Base-by-base conservation (phyloP, 768 basidiomycete genomes). In the Rhodotorula toruloides region DNA sequence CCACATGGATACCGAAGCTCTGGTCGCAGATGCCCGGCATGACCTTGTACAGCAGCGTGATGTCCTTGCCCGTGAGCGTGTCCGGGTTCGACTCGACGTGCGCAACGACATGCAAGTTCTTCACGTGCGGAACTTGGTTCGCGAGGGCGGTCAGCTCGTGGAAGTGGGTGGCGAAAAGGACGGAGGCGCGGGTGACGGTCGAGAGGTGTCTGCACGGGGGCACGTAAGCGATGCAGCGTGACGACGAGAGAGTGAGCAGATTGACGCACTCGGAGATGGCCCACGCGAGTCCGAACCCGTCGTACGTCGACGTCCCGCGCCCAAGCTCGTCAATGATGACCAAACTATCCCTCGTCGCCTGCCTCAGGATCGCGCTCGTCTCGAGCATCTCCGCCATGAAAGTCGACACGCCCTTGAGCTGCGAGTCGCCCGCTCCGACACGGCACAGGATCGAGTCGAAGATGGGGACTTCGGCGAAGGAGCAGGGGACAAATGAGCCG, bases 381-480 rank as follows among this genome's bases (percentile, higher is more conserved):
- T 99, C 96, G 36, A 99, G 82, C 96, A 98, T 98, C 78, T 99
- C 96, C 3, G 92, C 93, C 94, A 98, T 98, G 77, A 99, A 99
- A 0, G 94, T 99, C 32, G 91, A 94, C 0, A 99, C 91, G 17
- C 96, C 96, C 77, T 96, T 98, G 50, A 98, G 79, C 76, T 98
- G 94, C 76, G 90, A 93, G 76, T 99, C 96, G 1, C 96, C 96
- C 0, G 96, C 96, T 14, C 96, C 96, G 3, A 99, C 94, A 68
- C 96, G 83, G 63, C 94, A 96, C 17, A 98, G 79, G 49, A 99
- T 86, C 5, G 91, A 96, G 77, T 99, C 96, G 65, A 98, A 98
- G 58, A 98, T 85, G 0, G 96, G 96, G 2, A 98, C 72, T 34
- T 83, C 81, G 0, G 96, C 96, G 71, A 87, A 84, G 13, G 86